These are phyloP conservation scores for Pseudozyma flocculosa DNA, from an alignment of 1,284 basidiomycete genomes.

Conservation along the genomic window DNA sequence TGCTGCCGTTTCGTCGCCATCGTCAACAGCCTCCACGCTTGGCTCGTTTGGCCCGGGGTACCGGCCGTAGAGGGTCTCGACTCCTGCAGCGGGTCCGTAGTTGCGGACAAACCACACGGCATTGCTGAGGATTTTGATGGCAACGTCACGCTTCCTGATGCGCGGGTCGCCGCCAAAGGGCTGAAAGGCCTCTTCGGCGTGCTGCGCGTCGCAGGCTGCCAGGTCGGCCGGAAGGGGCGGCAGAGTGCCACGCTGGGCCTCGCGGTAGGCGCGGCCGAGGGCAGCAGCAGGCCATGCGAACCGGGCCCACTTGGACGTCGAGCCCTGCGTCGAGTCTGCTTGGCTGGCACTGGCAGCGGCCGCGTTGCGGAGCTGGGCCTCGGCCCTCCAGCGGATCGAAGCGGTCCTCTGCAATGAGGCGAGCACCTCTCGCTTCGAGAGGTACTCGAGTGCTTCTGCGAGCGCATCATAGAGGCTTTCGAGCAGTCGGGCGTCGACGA, in stretches of 20 bases:
- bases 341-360: conserved; percentile 16
- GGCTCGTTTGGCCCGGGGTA: neutral
- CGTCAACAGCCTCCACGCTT: too few relatives aligned
- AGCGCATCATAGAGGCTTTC: conserved; percentile 27
- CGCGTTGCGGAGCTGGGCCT: conserved; percentile 37
- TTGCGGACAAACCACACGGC: conserved; percentile 47
- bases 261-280: conserved; percentile 32
- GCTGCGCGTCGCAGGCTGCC: conserved; percentile 1
- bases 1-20: too few relatives aligned
- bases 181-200: neutral
- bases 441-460: conserved; percentile 22
- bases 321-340: conserved; percentile 9
- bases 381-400: conserved; percentile 46
- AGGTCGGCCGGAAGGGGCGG: conserved; percentile 8
- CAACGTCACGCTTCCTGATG: conserved; percentile 47
- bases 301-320: conserved; percentile 28
- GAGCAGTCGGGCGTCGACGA: conserved; percentile 20
- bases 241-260: conserved; percentile 21
- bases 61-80: conserved; percentile 8
- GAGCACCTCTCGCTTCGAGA: conserved; percentile 32
- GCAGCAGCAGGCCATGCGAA: conserved; percentile 39
- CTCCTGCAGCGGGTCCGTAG: conserved; percentile 30
- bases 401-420: conserved; percentile 40
- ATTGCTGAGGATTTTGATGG: conserved; percentile 45
- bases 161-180: conserved; percentile 12